Percentiles rank a stretch among this genome's conserved stretches.
phyloP scores from a whole-genome alignment of 1,284 basidiomycete species.

The Inonotus obliquus region DNA sequence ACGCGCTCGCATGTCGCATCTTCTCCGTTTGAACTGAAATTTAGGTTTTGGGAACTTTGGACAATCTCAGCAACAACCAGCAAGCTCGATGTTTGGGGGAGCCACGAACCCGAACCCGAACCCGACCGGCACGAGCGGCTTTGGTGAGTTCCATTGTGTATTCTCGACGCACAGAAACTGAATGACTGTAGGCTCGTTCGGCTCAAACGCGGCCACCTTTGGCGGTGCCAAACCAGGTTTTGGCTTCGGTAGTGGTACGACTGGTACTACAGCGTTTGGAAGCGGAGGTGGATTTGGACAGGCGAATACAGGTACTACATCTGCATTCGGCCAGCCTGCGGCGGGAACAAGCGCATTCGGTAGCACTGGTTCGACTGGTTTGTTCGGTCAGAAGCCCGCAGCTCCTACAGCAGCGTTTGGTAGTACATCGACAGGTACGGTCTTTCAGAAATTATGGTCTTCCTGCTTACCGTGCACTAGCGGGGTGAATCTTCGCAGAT shows the following conservation, averaged over 20 bases:
- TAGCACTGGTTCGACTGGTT: conserved; percentile 27
- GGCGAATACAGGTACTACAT: conserved; percentile 28
- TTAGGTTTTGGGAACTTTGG: conserved; percentile 45
- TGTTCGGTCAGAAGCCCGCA: conserved; percentile 32
- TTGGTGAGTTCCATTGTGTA: conserved; percentile 44
- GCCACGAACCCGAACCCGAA: conserved; percentile 31
- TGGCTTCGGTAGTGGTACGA: conserved; percentile 34
- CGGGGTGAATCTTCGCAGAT: background rate
- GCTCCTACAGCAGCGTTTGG: conserved; percentile 23
- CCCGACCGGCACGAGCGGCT: conserved; percentile 40
- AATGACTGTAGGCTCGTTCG: conserved; percentile 51
- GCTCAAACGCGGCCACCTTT: conserved; percentile 46
- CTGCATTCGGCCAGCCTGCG: conserved; percentile 29
- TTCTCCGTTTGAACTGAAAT: conserved; percentile 23
- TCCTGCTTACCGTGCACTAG: conserved; percentile 8
- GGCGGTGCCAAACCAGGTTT: conserved; percentile 53
- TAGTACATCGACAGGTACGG: conserved; percentile 18
- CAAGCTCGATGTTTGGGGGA: conserved; percentile 78
- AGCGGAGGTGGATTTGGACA: conserved; percentile 40
- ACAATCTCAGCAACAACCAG: conserved; percentile 49
- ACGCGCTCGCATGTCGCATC: background rate
- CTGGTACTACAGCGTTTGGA: conserved; percentile 37
- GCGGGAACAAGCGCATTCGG: conserved; percentile 29
- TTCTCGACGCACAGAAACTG: background rate
- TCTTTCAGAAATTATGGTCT: background rate